Conservation (phyloP, 305 asterid species). For the Fraxinus angustifolia region DNA sequence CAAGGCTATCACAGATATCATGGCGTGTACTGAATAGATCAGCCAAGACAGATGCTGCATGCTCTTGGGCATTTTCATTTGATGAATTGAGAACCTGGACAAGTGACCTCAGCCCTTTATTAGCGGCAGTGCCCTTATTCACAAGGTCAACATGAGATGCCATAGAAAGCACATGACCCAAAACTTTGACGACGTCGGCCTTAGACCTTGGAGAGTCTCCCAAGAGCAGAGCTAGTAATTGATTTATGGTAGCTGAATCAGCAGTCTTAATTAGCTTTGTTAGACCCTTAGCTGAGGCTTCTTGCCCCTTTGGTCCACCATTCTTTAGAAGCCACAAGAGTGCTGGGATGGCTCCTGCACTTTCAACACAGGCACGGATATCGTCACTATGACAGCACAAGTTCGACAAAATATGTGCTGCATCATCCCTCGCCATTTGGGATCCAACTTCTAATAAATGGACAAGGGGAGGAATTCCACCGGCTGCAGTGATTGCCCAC, state of each 20-base stretch:
- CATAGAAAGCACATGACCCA: conserved; percentile 74
- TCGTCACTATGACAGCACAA: conserved; percentile 83
- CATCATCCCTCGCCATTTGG: conserved; percentile 61
- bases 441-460: conserved; percentile 73
- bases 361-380: conserved; percentile 71
- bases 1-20: conserved; percentile 71
- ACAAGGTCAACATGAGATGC: conserved; percentile 70
- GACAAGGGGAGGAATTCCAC: conserved; percentile 92
- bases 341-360: conserved; percentile 75
- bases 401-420: conserved; percentile 58
- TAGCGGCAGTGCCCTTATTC: conserved; percentile 50
- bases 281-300: conserved; percentile 60
- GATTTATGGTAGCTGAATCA: conserved; percentile 59
- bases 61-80: conserved; percentile 61
- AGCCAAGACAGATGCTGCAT: conserved; percentile 75
- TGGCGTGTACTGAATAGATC: conserved; percentile 57
- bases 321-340: conserved; percentile 70
- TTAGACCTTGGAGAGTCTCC: conserved; percentile 69
- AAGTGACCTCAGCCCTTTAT: conserved; percentile 70
- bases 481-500: conserved; percentile 97
- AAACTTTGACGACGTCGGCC: conserved; percentile 54
- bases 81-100: conserved; percentile 75
- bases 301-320: conserved; percentile 72
- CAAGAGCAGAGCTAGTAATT: conserved; percentile 57
- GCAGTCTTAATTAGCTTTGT: conserved; percentile 50